Evolutionary conservation across 345 rosid species (phyloP).

Genomic region (Bruguiera gymnorhiza): DNA sequence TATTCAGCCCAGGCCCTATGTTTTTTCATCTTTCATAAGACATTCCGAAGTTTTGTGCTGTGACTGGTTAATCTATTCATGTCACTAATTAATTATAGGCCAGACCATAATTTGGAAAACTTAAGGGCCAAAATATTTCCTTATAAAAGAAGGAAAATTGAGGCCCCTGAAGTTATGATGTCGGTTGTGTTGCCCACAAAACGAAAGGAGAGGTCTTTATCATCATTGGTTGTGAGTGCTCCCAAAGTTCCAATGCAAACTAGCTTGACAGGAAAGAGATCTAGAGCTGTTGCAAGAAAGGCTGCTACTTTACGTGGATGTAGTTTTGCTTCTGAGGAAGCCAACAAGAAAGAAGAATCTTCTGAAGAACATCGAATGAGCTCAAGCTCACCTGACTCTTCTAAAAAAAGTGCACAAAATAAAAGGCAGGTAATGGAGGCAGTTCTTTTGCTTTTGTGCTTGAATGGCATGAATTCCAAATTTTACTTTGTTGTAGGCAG

Average conservation of each 20-base stretch:
- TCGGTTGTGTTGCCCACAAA: conserved; percentile 59
- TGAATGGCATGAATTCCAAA: conserved; percentile 1
- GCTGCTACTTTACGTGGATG: conserved; percentile 42
- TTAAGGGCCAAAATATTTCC: conserved; percentile 85
- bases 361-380: conserved; percentile 43
- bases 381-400: conserved; percentile 73
- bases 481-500: conserved; percentile 5
- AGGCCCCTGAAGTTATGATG: conserved; percentile 57
- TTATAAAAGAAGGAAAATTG: conserved; percentile 61
- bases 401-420: conserved; percentile 44
- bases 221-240: conserved; percentile 81
- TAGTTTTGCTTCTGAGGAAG: conserved; percentile 46
- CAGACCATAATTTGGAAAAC: conserved; percentile 87
- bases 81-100: conserved; percentile 38
- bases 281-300: conserved; percentile 56
- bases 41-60: neutral
- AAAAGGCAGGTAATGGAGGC: conserved; percentile 61
- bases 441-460: conserved; percentile 10
- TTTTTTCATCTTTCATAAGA: too few species aligned
- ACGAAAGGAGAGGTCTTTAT: conserved; percentile 95
- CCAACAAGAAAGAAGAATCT: conserved; percentile 45
- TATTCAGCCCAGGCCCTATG: neutral
- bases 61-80: neutral
- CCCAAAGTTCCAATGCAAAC: conserved; percentile 67
- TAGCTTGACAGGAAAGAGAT: conserved; percentile 70